These are phyloP conservation scores for Hymenotorrendiella dingleyae DNA, from an alignment of 2,329 filamentous ascomycete species.

Conservation along the genomic window DNA sequence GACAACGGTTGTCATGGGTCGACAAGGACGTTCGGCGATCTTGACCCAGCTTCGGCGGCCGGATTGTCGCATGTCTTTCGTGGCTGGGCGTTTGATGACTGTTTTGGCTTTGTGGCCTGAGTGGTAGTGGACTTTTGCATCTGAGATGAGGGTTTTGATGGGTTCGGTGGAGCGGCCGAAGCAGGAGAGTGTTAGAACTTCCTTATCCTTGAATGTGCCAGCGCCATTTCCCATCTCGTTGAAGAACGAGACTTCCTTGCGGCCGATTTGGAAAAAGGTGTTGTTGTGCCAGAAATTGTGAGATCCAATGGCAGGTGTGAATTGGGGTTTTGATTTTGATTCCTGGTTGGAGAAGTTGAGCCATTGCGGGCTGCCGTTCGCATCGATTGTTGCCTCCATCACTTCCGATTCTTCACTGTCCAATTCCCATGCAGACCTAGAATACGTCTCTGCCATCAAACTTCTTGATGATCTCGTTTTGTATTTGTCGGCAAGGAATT, in stretches of 20 bases:
- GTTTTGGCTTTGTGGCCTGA: conserved; percentile 57
- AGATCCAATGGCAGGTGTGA: conserved; percentile 61
- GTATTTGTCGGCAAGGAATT: conserved; percentile 50
- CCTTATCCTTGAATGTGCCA: conserved; percentile 42
- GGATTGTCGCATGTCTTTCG: conserved; percentile 37
- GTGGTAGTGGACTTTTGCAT: conserved; percentile 49
- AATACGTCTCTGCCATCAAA: conserved; percentile 50
- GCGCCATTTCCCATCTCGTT: conserved; percentile 38
- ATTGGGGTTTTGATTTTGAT: conserved; percentile 46
- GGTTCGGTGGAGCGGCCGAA: conserved; percentile 55
- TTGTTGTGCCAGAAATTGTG: conserved; percentile 65
- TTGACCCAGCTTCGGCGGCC: conserved; percentile 49
- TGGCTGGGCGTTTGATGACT: conserved; percentile 55
- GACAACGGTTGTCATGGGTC: conserved; percentile 61
- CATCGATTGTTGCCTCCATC: conserved; percentile 37
- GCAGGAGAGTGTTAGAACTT: conserved; percentile 55
- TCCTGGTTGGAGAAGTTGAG: conserved; percentile 56
- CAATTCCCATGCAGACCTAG: conserved; percentile 48
- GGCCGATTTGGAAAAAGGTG: conserved; percentile 51
- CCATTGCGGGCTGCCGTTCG: conserved; percentile 36
- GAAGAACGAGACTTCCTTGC: conserved; percentile 43
- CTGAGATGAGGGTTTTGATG: conserved; percentile 55
- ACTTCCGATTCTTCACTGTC: conserved; percentile 39
- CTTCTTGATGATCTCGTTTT: conserved; percentile 45
- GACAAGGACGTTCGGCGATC: conserved; percentile 50